A percentile compares a stretch with the other conserved stretches of the same genome.
Conservation (phyloP, 2,329 filamentous ascomycete species). For the Hymenotorrendiella dingleyae region DNA sequence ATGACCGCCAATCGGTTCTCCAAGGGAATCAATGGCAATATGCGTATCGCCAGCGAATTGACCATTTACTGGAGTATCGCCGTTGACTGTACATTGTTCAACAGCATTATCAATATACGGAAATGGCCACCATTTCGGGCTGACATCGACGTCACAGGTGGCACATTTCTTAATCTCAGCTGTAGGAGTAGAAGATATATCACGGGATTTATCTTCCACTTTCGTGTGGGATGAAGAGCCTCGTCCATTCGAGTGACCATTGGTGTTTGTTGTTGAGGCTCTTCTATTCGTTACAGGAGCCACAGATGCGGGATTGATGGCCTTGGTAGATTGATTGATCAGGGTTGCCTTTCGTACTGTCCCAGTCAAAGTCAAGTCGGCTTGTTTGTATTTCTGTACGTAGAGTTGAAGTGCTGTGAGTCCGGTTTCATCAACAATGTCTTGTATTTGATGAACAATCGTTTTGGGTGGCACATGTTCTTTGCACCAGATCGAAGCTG, state of each 20-base stretch:
- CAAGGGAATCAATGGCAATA: neutral
- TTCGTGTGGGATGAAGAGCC: slow-evolving; percentile 25
- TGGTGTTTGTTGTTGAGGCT: slow-evolving; percentile 43
- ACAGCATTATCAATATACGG: slow-evolving; percentile 5
- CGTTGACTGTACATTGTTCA: neutral
- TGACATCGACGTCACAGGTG: slow-evolving; percentile 63
- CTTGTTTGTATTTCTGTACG: slow-evolving; percentile 87
- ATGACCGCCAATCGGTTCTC: slow-evolving; percentile 18
- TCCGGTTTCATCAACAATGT: slow-evolving; percentile 64
- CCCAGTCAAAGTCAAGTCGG: slow-evolving; percentile 82
- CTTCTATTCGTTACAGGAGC: slow-evolving; percentile 42
- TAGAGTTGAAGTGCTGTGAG: slow-evolving; percentile 80
- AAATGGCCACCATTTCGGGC: slow-evolving; percentile 62
- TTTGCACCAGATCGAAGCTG: slow-evolving; percentile 86
- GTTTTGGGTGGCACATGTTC: slow-evolving; percentile 72
- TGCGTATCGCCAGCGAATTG: slow-evolving; percentile 10
- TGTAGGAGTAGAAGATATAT: slow-evolving; percentile 3
- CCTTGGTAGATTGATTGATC: slow-evolving; percentile 35
- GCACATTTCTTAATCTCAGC: slow-evolving; percentile 49
- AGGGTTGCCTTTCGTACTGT: slow-evolving; percentile 85
- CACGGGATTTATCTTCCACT: slow-evolving; percentile 19
- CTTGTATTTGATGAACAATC: slow-evolving; percentile 71
- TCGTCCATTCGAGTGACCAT: slow-evolving; percentile 17
- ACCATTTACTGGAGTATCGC: slow-evolving; percentile 9
- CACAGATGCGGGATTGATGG: slow-evolving; percentile 16